phyloP scores from a whole-genome alignment of 2,329 filamentous ascomycete genomes.

The Paraphaeosphaeria minitans region DNA sequence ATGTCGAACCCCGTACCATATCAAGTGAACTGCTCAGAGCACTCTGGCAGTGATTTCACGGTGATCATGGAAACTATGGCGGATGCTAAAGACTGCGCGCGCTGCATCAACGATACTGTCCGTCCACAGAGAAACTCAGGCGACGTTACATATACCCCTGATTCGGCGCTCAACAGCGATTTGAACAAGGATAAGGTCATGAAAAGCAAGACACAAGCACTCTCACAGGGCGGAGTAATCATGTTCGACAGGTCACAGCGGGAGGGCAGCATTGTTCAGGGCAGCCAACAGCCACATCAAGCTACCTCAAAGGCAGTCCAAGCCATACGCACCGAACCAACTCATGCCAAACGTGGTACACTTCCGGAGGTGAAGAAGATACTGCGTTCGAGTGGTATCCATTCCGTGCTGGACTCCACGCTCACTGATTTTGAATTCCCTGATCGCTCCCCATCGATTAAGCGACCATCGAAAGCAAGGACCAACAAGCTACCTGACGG shows the following conservation, averaged over 20 bases:
- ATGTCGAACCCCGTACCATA: conserved; percentile 25
- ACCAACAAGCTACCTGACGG: conserved; percentile 1
- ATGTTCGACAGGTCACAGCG: neutral
- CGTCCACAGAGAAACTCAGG: neutral
- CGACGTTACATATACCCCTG: neutral
- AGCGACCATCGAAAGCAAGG: neutral
- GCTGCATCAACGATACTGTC: conserved; percentile 21
- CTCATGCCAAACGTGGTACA: conserved; percentile 2
- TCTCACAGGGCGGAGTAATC: neutral
- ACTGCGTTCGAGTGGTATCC: neutral
- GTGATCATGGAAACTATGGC: conserved; percentile 24
- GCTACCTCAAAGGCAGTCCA: neutral
- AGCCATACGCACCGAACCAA: neutral
- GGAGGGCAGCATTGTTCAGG: neutral
- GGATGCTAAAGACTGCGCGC: conserved; percentile 30
- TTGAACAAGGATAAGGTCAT: conserved; percentile 7
- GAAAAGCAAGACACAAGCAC: neutral
- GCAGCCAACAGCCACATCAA: neutral
- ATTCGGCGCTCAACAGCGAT: neutral
- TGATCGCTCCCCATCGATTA: conserved; percentile 12
- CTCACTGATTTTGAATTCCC: conserved; percentile 15
- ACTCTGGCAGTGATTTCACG: conserved; percentile 23
- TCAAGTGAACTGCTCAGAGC: conserved; percentile 26
- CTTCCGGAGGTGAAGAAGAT: conserved; percentile 16
- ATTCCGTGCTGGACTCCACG: neutral